Base-by-base conservation (phyloP, 169 alveolate species). In the Cryptosporidium tyzzeri region DNA sequence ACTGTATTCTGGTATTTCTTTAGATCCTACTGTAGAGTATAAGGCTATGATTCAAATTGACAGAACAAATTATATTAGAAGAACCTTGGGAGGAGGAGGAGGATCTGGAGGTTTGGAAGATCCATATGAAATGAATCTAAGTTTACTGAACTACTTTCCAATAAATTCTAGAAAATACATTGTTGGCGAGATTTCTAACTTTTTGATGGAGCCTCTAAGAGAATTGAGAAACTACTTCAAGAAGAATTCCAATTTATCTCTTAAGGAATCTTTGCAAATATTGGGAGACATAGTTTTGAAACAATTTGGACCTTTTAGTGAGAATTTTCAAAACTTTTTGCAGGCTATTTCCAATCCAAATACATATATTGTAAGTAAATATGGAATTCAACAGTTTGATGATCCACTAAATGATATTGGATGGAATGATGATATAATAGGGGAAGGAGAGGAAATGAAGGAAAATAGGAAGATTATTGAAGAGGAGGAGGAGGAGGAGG, bases 41-140 rank as follows among this genome's bases (percentile, higher is more conserved):
- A 80, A 80, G 48, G 75, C 89, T 12, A 37, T 80, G 67, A 59
- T 80, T 7, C 89, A 80, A 45, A 61, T 80, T 58, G 89, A 80
- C 55, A 35, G 75, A 23, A 62, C 69, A 18, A 80, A 80, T 41
- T 80, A 80, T 59, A 59, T 80, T 12, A 61, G 89, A 29, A 80
- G 89, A 26, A 80, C 89, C 9, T 16, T 80, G 41, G 71, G 71
- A 31, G 23, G 67, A 26, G 67, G 67, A n/a, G 51, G 51, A 37
- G 5, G 18, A 21, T 10, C 33, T 1, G 44, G 18, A 5, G 80
- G 55, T 0, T 26, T 26, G 8, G 89, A 80, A 62, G 75, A 80
- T 8, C 89, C 89, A 21, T 80, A 80, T 48, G 89, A 80, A 16
- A 80, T 80, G 50, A 59, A 48, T 45, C 21, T 80, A 48, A 80